These are phyloP conservation scores for Corynespora cassiicola DNA, from an alignment of 2,329 filamentous ascomycete species.

Conservation along the genomic window DNA sequence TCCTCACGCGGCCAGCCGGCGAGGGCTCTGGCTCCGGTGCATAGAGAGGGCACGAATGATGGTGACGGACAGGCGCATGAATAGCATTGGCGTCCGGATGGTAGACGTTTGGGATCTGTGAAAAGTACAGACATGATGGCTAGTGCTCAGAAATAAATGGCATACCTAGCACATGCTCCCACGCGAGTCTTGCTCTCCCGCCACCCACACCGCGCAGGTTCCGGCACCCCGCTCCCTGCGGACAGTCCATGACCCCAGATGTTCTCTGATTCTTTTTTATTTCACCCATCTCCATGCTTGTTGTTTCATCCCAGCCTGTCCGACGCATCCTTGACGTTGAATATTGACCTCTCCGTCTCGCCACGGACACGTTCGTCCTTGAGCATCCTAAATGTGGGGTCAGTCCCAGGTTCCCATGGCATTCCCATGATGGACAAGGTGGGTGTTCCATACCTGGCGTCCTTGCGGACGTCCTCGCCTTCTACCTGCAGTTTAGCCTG, in stretches of 20 bases:
- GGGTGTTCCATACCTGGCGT: constrained; percentile 63
- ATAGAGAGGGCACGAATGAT: constrained; percentile 14
- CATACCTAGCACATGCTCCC: constrained; percentile 27
- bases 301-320: constrained; percentile 73
- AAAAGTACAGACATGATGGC: constrained; percentile 31
- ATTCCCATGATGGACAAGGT: too few species aligned
- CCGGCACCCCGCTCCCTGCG: too few species aligned
- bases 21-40: constrained; percentile 43
- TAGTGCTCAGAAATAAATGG: constrained; percentile 32
- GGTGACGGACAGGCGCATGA: constrained; percentile 23
- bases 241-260: too few species aligned
- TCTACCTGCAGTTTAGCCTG: constrained; percentile 86
- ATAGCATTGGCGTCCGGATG: constrained; percentile 38
- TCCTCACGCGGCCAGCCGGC: constrained; percentile 69
- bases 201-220: too few species aligned
- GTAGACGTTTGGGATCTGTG: constrained; percentile 39
- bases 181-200: neutral
- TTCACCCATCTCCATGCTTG: too few species aligned
- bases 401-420: too few species aligned
- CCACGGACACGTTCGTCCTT: constrained; percentile 81
- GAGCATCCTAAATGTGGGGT: constrained; percentile 80
- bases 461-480: constrained; percentile 85
- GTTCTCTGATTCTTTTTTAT: neutral
- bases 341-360: constrained; percentile 69
- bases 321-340: constrained; percentile 76